phyloP scores from a whole-genome alignment of 179 eudicot species.

The Actinidia chinensis region DNA sequence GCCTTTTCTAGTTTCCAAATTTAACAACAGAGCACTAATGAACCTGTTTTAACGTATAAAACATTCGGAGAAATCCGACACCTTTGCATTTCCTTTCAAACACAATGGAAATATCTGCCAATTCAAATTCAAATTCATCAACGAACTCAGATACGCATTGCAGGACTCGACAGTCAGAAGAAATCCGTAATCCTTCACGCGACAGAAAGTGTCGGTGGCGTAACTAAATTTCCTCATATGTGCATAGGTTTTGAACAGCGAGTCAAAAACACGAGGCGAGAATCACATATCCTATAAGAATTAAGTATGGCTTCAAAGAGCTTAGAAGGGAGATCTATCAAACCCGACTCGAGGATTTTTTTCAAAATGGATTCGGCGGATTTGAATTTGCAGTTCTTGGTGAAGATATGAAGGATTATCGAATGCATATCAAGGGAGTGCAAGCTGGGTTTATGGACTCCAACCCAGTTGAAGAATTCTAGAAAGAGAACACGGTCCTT shows the following conservation, averaged over 20 bases:
- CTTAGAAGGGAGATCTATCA: constrained; percentile 40
- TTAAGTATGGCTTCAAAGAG: constrained; percentile 61
- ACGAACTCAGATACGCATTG: constrained; percentile 67
- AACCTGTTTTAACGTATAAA: constrained; percentile 79
- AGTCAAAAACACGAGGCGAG: constrained; percentile 68
- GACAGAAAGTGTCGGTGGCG: constrained; percentile 49
- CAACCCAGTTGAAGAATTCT: constrained; percentile 77
- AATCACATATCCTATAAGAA: constrained; percentile 68
- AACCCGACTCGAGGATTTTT: constrained; percentile 33
- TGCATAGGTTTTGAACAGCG: constrained; percentile 68
- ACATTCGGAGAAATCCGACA: constrained; percentile 62
- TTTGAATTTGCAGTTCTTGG: constrained; percentile 60
- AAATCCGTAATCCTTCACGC: constrained; percentile 78
- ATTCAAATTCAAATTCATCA: constrained; percentile 43
- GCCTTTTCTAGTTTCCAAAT: constrained; percentile 67
- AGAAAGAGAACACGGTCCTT: constrained; percentile 65
- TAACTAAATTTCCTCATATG: constrained; percentile 66
- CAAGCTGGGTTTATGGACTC: constrained; percentile 37
- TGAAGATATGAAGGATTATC: constrained; percentile 68
- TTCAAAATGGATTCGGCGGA: constrained; percentile 59
- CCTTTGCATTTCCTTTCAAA: constrained; percentile 57
- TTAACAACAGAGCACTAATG: constrained; percentile 58
- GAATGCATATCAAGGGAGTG: constrained; percentile 58
- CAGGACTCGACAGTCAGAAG: constrained; percentile 74
- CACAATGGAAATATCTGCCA: constrained; percentile 50